Evolutionary conservation across 768 basidiomycete genomes (phyloP), one percentile per base, ranked within the genome.

Genomic region (Neoboletus brunneissimus): DNA sequence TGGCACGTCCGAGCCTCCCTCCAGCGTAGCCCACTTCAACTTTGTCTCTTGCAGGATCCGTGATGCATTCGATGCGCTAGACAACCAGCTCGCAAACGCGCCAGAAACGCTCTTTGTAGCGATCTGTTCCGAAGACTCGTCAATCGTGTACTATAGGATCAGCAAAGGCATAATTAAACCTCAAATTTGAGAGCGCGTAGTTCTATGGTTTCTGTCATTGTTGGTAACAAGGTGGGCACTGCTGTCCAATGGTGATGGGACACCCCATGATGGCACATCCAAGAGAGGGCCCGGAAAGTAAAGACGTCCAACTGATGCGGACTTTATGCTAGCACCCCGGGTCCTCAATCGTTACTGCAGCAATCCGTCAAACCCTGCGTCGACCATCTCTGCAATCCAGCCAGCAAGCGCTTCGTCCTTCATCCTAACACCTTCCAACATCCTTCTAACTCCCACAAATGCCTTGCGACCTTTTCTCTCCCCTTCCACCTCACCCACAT

Each of bases 121-220:
- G 13, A 86, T 91, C 54, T 85, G 84, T 43, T 81, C 86, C 0
- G 83, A 88, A 49, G 90, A 92, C 63, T 85, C 90, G 12, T 91
- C 90, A 10, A 86, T 88, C 45, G 90, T 92, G 50, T 92, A 92
- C 70, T 92, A 92, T 72, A 89, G 88, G 64, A 77, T 92, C 56
- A 87, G 85, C 65, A 77, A 79, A 48, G 90, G 89, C 53, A 87
- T 92, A 32, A 83, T 85, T 57, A 91, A 91, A 63, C 89, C 88
- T 25, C 76, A 80, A 12, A 73, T 88, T 44, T 88, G 62, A 72
- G 40, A 22, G 4, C 22, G 22, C 32, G 27, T 22, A 23, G 1
- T 12, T 37, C 35, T 25, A n/a, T 37, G 25, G 4, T 15, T 27
- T 32, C 37, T 23, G 40, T n/a, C 32, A 5, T 25, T 11, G 34